A percentile compares a stretch with the other conserved stretches of the same genome.
Evolutionary conservation across 1,284 basidiomycete species (phyloP).

Genomic region (Mycosarcoma maydis): DNA sequence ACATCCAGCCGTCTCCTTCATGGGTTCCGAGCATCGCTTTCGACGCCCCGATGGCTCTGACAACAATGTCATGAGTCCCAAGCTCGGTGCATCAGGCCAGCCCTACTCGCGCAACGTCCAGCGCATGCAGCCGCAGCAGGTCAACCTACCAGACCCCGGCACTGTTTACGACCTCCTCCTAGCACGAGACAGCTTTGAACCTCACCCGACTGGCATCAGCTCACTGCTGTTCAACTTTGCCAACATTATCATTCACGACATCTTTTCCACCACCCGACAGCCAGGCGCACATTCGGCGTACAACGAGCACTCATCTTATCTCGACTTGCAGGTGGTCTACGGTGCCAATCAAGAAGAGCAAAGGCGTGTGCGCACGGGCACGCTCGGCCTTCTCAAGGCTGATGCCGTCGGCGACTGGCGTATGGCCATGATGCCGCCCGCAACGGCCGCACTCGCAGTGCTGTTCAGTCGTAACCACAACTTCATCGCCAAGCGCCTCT

Average conservation of each 20-base stretch:
- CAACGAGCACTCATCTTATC: constrained; percentile 78
- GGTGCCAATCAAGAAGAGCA: constrained; percentile 36
- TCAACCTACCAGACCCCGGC: constrained; percentile 45
- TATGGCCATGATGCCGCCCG: constrained; percentile 77
- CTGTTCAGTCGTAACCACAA: constrained; percentile 77
- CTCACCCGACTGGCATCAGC: constrained; percentile 55
- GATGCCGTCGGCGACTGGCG: constrained; percentile 48
- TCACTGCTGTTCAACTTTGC: constrained; percentile 57
- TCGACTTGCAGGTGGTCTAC: constrained; percentile 81
- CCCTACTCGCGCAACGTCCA: constrained; percentile 46
- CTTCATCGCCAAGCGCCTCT: constrained; percentile 76
- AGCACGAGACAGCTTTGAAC: constrained; percentile 35
- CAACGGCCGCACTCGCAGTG: constrained; percentile 76
- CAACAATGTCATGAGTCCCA: constrained; percentile 78
- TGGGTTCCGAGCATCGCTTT: constrained; percentile 69
- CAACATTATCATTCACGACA: constrained; percentile 62
- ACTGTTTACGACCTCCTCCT: constrained; percentile 47
- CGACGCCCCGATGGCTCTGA: constrained; percentile 67
- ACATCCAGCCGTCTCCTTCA: constrained; percentile 77
- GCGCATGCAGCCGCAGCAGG: constrained; percentile 26
- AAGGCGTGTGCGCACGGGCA: constrained; percentile 18
- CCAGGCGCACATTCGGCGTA: constrained; percentile 61
- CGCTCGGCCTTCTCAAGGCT: constrained; percentile 43
- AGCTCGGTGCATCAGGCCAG: constrained; percentile 71
- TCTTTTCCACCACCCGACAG: constrained; percentile 51